Percentiles rank a stretch among this genome's conserved stretches.
phyloP scores from a whole-genome alignment of 192 early-diverging fungal species.

The Gaertneriomyces semiglobifer region DNA sequence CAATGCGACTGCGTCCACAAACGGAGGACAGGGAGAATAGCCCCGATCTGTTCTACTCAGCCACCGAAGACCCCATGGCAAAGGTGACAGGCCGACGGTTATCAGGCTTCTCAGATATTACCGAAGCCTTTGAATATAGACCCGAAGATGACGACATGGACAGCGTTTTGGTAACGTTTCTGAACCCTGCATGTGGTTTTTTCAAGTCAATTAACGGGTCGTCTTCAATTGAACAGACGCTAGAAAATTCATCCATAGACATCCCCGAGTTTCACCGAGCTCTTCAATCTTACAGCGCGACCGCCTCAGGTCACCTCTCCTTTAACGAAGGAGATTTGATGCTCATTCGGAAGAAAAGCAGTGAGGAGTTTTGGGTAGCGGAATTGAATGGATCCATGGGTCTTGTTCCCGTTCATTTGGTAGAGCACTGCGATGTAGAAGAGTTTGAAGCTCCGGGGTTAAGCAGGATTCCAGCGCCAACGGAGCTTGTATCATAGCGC shows the following conservation, averaged over 20 bases:
- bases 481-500: too few relatives aligned
- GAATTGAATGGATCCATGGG: constrained; percentile 8
- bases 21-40: background rate
- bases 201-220: background rate
- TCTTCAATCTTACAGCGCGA: background rate
- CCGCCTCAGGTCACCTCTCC: constrained; percentile 4
- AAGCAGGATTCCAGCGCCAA: too few relatives aligned
- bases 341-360: constrained; percentile 12
- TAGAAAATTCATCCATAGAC: constrained; percentile 12
- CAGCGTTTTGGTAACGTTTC: background rate
- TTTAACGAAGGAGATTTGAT: constrained; percentile 3
- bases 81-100: background rate
- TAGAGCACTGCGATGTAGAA: constrained; percentile 2
- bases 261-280: constrained; percentile 13
- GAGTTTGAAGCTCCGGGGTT: constrained; percentile 6
- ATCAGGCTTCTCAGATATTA: constrained; percentile 13
- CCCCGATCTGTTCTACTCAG: too few relatives aligned
- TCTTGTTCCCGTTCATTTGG: background rate
- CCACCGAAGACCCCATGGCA: too few relatives aligned
- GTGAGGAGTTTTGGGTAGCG: constrained; percentile 5
- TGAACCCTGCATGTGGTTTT: too few relatives aligned
- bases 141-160: constrained; percentile 1
- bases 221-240: background rate
- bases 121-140: background rate
- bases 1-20: background rate